Evolutionary conservation across 768 basidiomycete genomes (phyloP).

Genomic region (Macrolepiota albuminosa): DNA sequence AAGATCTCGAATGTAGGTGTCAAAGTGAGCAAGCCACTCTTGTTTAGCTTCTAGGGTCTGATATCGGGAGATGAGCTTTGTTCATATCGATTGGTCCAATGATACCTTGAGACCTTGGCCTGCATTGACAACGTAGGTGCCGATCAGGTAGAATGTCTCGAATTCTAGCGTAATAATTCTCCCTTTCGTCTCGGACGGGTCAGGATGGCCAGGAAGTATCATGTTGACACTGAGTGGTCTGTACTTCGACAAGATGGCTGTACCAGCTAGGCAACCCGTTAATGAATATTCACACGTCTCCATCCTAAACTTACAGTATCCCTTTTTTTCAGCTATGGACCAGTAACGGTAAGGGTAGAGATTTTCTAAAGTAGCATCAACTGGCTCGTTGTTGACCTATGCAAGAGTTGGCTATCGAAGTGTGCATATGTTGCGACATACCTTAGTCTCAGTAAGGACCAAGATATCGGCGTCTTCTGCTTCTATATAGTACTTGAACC

Average conservation of each 20-base stretch:
- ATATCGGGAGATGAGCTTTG: neutral
- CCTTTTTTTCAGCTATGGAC: conserved; percentile 75
- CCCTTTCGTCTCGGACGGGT: conserved; percentile 60
- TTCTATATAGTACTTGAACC: conserved; percentile 77
- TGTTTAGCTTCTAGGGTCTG: conserved; percentile 77
- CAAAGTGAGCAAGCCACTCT: conserved; percentile 76
- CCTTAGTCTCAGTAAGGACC: conserved; percentile 86
- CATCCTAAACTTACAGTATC: conserved; percentile 51
- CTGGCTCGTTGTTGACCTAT: conserved; percentile 69
- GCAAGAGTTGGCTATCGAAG: neutral
- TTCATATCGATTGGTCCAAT: neutral
- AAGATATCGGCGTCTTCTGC: conserved; percentile 86
- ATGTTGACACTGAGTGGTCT: conserved; percentile 63
- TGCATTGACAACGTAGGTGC: conserved; percentile 84
- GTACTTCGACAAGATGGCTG: conserved; percentile 73
- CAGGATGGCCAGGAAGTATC: conserved; percentile 72
- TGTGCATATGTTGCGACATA: conserved; percentile 13
- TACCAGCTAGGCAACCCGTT: conserved; percentile 55
- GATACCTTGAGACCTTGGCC: conserved; percentile 69
- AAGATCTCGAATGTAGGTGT: conserved; percentile 62
- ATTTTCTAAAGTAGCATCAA: conserved; percentile 48
- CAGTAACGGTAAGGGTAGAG: conserved; percentile 72
- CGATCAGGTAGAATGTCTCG: conserved; percentile 59
- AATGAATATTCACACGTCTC: neutral
- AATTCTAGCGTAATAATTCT: conserved; percentile 84